A percentile compares a stretch with the other conserved stretches of the same genome.
Evolutionary conservation across 2,329 filamentous ascomycete species (phyloP).

Genomic region (Dactylellina sp.): DNA sequence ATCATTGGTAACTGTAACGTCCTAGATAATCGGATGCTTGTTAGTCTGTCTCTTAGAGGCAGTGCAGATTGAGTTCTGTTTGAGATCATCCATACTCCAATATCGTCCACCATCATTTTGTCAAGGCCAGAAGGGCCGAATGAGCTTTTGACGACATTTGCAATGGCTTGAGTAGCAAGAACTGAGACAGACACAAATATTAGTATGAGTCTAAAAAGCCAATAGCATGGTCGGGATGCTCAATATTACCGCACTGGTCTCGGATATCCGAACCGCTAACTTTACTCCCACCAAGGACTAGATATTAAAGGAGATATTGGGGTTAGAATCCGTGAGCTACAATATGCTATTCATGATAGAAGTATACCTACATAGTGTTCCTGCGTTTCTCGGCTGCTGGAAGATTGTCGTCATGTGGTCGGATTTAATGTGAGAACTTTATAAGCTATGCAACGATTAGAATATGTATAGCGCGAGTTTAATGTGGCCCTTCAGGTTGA

Average conservation of each 20-base stretch:
- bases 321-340: neutral
- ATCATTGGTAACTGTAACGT: conserved; percentile 99
- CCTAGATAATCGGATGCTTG: conserved; percentile 63
- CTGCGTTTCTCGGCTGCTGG: conserved; percentile 89
- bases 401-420: conserved; percentile 90
- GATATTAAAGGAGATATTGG: conserved; percentile 28
- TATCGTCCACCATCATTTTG: conserved; percentile 99
- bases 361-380: conserved; percentile 80
- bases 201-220: conserved; percentile 6
- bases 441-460: no score
- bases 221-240: conserved; percentile 7
- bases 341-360: neutral
- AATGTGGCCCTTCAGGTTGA: no score
- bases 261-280: conserved; percentile 96
- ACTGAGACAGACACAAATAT: conserved; percentile 68
- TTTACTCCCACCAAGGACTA: conserved; percentile 93
- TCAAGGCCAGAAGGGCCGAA: conserved; percentile 97
- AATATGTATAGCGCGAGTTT: no score
- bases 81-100: conserved; percentile 75
- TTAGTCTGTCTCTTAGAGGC: conserved; percentile 13
- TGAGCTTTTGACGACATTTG: conserved; percentile 98
- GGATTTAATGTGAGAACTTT: neutral
- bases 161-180: conserved; percentile 92
- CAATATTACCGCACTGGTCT: conserved; percentile 85
- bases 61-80: conserved; percentile 56